These are phyloP conservation scores for Trametes cinnabarina DNA, from an alignment of 768 basidiomycete species.

Conservation along the genomic window DNA sequence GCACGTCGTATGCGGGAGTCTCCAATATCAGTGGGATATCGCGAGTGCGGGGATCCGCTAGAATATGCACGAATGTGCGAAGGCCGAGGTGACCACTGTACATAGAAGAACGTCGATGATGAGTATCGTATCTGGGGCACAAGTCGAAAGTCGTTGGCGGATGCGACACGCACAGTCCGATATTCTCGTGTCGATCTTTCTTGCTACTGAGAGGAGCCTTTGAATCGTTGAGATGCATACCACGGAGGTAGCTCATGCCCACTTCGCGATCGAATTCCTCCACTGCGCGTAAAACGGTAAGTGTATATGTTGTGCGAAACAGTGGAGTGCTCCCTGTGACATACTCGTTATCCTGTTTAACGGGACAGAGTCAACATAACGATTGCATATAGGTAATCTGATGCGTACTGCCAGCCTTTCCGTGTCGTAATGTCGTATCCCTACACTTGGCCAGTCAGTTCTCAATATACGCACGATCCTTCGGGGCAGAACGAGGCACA, in stretches of 20 bases:
- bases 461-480: background rate
- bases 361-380: no score
- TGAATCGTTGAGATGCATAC: constrained; percentile 86
- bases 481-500: background rate
- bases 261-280: constrained; percentile 63
- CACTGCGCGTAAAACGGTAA: constrained; percentile 38
- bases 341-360: constrained; percentile 25
- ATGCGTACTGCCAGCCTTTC: constrained; percentile 67
- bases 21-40: constrained; percentile 80
- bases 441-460: constrained; percentile 31
- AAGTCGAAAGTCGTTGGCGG: background rate
- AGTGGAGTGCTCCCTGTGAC: background rate
- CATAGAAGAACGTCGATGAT: background rate
- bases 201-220: constrained; percentile 61
- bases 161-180: constrained; percentile 71
- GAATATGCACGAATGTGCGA: constrained; percentile 57
- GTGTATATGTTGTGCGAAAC: background rate
- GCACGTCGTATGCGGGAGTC: constrained; percentile 65
- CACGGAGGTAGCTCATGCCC: constrained; percentile 70
- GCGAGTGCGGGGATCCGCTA: constrained; percentile 65
- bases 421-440: constrained; percentile 80
- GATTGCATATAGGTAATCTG: background rate
- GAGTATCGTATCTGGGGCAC: no score
- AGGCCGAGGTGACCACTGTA: constrained; percentile 68
- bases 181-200: constrained; percentile 81